Conservation (phyloP, 2,329 filamentous ascomycete species). For the Fusarium dimerum region DNA sequence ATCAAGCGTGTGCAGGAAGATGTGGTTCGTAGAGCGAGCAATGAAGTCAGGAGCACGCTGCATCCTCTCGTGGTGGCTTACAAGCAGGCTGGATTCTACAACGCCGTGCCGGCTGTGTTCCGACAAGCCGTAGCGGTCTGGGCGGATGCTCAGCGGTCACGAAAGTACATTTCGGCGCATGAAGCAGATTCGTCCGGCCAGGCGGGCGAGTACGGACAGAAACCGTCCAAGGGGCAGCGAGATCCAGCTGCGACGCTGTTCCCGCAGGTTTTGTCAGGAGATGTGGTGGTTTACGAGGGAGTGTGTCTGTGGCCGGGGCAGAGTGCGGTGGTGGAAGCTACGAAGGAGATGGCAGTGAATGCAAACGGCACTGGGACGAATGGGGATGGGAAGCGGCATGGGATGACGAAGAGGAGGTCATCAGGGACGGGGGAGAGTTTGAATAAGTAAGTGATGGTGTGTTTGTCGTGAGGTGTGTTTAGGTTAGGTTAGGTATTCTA, state of each 20-base stretch:
- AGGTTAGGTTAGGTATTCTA: no score
- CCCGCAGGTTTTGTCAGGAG: constrained; percentile 25
- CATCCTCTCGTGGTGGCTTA: constrained; percentile 22
- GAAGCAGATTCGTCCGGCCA: constrained; percentile 19
- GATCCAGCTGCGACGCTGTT: constrained; percentile 22
- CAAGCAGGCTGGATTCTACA: constrained; percentile 27
- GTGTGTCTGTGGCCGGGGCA: constrained; percentile 28
- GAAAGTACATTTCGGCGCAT: constrained; percentile 27
- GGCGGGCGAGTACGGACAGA: constrained; percentile 14
- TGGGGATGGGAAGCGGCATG: constrained; percentile 16
- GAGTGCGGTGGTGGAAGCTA: constrained; percentile 14
- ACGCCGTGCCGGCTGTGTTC: constrained; percentile 25
- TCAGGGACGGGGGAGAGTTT: constrained; percentile 14
- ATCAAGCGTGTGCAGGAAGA: constrained; percentile 21
- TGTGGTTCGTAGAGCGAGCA: constrained; percentile 28
- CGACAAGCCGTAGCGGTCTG: constrained; percentile 27
- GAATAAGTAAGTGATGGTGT: constrained; percentile 1
- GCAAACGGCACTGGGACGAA: constrained; percentile 1
- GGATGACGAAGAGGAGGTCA: constrained; percentile 6
- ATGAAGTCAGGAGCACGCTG: constrained; percentile 21
- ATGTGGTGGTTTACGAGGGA: constrained; percentile 26
- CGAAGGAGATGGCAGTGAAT: constrained; percentile 12
- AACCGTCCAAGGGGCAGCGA: constrained; percentile 1
- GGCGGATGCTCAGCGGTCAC: constrained; percentile 26
- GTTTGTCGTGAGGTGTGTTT: no score